These are phyloP conservation scores for Mortierella antarctica DNA, from an alignment of 192 early-diverging fungal species.

Conservation along the genomic window DNA sequence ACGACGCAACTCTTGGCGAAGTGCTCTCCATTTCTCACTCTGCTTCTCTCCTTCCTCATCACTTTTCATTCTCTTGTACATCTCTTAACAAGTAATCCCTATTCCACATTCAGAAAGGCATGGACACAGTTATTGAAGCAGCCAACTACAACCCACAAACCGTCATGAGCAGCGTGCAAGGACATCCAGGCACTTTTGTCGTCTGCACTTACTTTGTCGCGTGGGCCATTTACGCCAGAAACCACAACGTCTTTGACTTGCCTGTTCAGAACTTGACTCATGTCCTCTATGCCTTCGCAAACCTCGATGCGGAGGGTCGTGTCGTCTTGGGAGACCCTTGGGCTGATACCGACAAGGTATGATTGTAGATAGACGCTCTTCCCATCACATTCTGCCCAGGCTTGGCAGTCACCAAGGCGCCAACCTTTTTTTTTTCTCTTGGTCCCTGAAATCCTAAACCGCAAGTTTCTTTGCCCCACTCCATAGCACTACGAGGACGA, in stretches of 20 bases:
- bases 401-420: not conserved
- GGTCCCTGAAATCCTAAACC: not conserved
- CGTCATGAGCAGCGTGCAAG: slow-evolving; percentile 8
- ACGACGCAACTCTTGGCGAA: too few species aligned
- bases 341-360: slow-evolving; percentile 80
- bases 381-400: not conserved
- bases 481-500: slow-evolving; percentile 60
- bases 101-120: not conserved
- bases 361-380: slow-evolving; percentile 36
- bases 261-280: slow-evolving; percentile 77
- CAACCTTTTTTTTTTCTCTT: slow-evolving; percentile 3
- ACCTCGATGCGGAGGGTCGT: slow-evolving; percentile 69
- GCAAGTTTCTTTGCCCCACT: slow-evolving; percentile 17
- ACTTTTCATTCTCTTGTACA: not conserved
- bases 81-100: not conserved
- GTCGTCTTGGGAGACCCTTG: slow-evolving; percentile 79
- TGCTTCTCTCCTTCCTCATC: too few species aligned
- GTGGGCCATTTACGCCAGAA: slow-evolving; percentile 81
- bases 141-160: slow-evolving; percentile 23
- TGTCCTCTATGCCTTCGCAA: slow-evolving; percentile 84
- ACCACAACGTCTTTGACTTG: slow-evolving; percentile 70
- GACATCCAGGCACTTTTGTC: slow-evolving; percentile 37
- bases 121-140: slow-evolving; percentile 23
- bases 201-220: slow-evolving; percentile 54
- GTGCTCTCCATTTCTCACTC: too few species aligned